Conservation (phyloP, 208 protist genomes). For the Leishmania arabica region DNA sequence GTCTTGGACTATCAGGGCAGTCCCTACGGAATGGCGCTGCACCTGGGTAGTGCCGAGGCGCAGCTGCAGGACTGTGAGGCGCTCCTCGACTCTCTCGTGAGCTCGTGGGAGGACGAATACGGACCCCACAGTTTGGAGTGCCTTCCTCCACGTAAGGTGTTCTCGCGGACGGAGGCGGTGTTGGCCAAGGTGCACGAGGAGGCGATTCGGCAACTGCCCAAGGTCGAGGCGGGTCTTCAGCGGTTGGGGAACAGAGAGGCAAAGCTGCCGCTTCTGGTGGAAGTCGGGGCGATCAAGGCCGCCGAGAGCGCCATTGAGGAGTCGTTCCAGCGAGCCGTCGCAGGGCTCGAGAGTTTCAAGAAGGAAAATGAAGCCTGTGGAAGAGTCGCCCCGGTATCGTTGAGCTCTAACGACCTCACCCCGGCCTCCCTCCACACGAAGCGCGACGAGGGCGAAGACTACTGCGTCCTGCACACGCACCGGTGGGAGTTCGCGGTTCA, state of each 20-base stretch:
- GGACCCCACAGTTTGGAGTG: conserved; percentile 18
- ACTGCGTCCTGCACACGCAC: conserved; percentile 76
- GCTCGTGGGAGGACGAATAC: conserved; percentile 21
- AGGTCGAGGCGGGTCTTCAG: conserved; percentile 31
- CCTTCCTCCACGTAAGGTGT: conserved; percentile 49
- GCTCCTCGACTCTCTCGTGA: conserved; percentile 35
- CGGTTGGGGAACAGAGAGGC: conserved; percentile 32
- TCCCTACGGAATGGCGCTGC: conserved; percentile 46
- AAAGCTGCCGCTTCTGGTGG: conserved; percentile 59
- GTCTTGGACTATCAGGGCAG: conserved; percentile 20
- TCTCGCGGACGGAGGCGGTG: conserved; percentile 61
- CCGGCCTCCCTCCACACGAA: conserved; percentile 32
- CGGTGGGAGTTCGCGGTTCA: conserved; percentile 76
- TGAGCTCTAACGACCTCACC: conserved; percentile 33
- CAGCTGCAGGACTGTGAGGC: conserved; percentile 42
- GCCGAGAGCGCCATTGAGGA: conserved; percentile 28
- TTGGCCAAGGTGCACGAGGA: conserved; percentile 46
- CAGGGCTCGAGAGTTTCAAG: conserved; percentile 36
- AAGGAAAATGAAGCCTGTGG: conserved; percentile 5
- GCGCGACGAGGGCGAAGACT: conserved; percentile 58
- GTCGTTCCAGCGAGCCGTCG: conserved; percentile 27
- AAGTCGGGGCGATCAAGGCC: conserved; percentile 48
- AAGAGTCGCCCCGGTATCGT: neutral
- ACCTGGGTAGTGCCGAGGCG: conserved; percentile 46
- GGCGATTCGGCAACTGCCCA: conserved; percentile 52